Percentiles rank a stretch among this genome's conserved stretches.
Evolutionary conservation across 768 basidiomycete species (phyloP).

Genomic region (Mycena rebaudengoi): DNA sequence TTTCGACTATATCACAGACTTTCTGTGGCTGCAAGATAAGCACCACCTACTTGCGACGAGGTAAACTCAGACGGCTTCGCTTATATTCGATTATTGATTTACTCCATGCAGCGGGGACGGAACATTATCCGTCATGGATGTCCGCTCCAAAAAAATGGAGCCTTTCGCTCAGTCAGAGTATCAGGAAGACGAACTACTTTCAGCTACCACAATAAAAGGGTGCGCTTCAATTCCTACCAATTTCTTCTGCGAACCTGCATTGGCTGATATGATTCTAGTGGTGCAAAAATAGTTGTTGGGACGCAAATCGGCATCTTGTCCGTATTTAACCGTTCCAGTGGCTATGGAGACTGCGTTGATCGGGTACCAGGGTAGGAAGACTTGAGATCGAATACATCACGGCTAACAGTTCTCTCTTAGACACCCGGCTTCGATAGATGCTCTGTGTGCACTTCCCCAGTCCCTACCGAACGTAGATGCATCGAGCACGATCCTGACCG

Average conservation of each 20-base stretch:
- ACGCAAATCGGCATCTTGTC: slow-evolving; percentile 91
- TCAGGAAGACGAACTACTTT: slow-evolving; percentile 94
- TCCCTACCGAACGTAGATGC: slow-evolving; percentile 36
- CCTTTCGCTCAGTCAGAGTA: slow-evolving; percentile 91
- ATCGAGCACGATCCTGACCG: slow-evolving; percentile 74
- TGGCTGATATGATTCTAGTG: slow-evolving; percentile 48
- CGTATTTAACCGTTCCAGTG: slow-evolving; percentile 86
- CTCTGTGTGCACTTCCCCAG: slow-evolving; percentile 75
- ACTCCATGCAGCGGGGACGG: slow-evolving; percentile 79
- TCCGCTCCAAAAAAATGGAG: slow-evolving; percentile 80
- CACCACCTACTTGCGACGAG: slow-evolving; percentile 89
- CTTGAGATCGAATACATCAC: too few species aligned
- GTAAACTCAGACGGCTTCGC: slow-evolving; percentile 45
- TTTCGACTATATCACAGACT: slow-evolving; percentile 94
- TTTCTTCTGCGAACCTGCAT: slow-evolving; percentile 24
- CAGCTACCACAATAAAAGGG: slow-evolving; percentile 87
- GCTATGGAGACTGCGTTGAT: slow-evolving; percentile 94
- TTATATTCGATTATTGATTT: not conserved
- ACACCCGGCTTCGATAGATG: slow-evolving; percentile 91
- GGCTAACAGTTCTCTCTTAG: too few species aligned
- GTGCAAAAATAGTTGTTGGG: slow-evolving; percentile 86
- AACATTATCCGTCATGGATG: slow-evolving; percentile 90
- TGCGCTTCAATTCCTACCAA: slow-evolving; percentile 42
- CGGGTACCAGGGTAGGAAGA: slow-evolving; percentile 91
- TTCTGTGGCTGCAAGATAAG: slow-evolving; percentile 85